Conservation (phyloP, 768 basidiomycete genomes). For the Nidula microcarpa region DNA sequence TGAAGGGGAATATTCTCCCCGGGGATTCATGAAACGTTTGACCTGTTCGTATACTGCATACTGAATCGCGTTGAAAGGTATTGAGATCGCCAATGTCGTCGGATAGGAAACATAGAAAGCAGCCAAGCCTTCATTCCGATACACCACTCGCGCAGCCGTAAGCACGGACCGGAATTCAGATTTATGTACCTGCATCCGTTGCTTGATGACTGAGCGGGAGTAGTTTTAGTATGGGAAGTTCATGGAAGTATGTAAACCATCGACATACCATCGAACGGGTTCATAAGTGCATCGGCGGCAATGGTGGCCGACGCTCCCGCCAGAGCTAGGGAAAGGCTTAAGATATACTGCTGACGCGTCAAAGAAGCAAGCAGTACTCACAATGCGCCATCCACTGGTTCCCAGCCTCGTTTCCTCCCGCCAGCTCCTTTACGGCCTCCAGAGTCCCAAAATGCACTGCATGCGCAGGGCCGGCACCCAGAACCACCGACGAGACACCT, state of each 20-base stretch:
- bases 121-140: conserved; percentile 75
- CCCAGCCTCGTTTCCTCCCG: conserved; percentile 77
- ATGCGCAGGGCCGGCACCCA: conserved; percentile 97
- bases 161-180: conserved; percentile 87
- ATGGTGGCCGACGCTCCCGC: conserved; percentile 95
- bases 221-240: background rate
- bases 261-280: conserved; percentile 93
- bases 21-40: conserved; percentile 83
- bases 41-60: conserved; percentile 95
- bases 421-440: conserved; percentile 91
- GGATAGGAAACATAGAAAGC: conserved; percentile 99
- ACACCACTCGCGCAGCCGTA: conserved; percentile 83
- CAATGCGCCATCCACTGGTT: conserved; percentile 89
- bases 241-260: too few relatives aligned
- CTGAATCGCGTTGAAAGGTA: conserved; percentile 98
- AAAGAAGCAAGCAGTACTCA: conserved; percentile 34
- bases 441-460: conserved; percentile 97
- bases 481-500: conserved; percentile 91
- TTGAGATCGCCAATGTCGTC: conserved; percentile 93
- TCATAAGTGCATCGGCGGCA: conserved; percentile 97
- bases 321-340: conserved; percentile 47
- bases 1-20: conserved; percentile 83
- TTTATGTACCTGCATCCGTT: conserved; percentile 97
- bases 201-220: conserved; percentile 81
- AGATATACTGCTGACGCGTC: conserved; percentile 5